These are phyloP conservation scores for Neltuma alba DNA, from an alignment of 306 rosid species.

Conservation along the genomic window DNA sequence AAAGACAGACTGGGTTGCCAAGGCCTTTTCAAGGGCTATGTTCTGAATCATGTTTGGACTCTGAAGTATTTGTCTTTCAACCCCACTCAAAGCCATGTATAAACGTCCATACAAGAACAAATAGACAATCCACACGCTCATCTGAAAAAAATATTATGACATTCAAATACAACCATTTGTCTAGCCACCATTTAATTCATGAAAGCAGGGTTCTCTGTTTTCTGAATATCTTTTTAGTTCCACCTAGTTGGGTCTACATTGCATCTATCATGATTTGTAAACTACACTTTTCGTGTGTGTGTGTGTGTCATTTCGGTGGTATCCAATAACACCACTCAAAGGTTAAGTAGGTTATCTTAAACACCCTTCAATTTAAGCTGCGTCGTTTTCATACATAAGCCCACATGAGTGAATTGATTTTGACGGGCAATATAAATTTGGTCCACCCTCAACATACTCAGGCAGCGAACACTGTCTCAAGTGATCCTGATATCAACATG, in stretches of 20 bases:
- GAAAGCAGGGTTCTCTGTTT: slow-evolving; percentile 12
- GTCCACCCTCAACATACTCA: slow-evolving; percentile 1
- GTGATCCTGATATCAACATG: slow-evolving; percentile 3
- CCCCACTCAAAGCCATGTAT: slow-evolving; percentile 96
- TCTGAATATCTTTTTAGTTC: slow-evolving; percentile 15
- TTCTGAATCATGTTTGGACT: slow-evolving; percentile 59
- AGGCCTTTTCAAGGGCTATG: slow-evolving; percentile 87
- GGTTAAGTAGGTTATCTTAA: slow-evolving; percentile 1
- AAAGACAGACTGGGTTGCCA: slow-evolving; percentile 87
- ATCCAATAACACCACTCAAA: slow-evolving; percentile 6
- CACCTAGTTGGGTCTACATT: not conserved
- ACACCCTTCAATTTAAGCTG: not conserved
- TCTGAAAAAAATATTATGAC: slow-evolving; percentile 55
- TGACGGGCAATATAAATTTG: slow-evolving; percentile 13
- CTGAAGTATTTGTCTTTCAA: slow-evolving; percentile 74
- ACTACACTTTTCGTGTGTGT: not conserved
- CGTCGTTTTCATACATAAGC: slow-evolving; percentile 11
- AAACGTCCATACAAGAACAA: slow-evolving; percentile 88
- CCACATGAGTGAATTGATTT: slow-evolving; percentile 14
- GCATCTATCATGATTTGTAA: not conserved
- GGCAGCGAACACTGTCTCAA: slow-evolving; percentile 5
- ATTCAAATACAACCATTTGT: slow-evolving; percentile 28
- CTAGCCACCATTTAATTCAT: not conserved
- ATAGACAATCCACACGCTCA: slow-evolving; percentile 81
- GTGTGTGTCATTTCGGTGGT: not conserved